Evolutionary conservation across 2,329 filamentous ascomycete species (phyloP), one percentile per base, ranked within the genome.

Genomic region (Leptographium procerum): DNA sequence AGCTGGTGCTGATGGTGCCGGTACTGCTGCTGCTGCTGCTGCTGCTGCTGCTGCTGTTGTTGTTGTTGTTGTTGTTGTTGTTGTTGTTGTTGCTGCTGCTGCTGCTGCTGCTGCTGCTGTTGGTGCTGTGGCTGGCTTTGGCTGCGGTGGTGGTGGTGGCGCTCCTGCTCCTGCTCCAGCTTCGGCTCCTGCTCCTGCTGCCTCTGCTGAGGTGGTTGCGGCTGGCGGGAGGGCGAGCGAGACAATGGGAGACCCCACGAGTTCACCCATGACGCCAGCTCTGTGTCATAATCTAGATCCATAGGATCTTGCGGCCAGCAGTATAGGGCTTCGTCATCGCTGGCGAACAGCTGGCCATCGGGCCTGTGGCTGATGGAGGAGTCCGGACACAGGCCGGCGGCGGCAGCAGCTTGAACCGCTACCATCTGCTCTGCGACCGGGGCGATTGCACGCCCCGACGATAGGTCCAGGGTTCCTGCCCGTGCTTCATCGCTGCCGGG

Each of bases 261-360:
- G 57, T 48, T 60, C 28, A 58, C 63, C 64, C 59, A 69, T 14
- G 55, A 64, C 52, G 57, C 62, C 57, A 52, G 60, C 57, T 67
- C 67, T 4, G 62, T 57, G 55, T 68, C 66, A 22, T 65, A 62
- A 57, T 69, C 67, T 14, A 68, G 55, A 22, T 69, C 67, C 67
- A 68, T 69, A 1, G 65, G 57, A 28, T 68, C 66, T 11, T 62
- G 61, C 8, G 56, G 16, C 62, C 61, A 64, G 58, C 52, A 60
- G 16, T 31, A 29, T 19, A 60, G 60, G 14, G 56, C 29, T 24
- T 62, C 58, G 52, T 56, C 52, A 57, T 43, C 22, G 57, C 14
- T 40, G 31, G 26, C 16, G 40, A 59, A 52, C 33, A 55, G 33
- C 29, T 36, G 22, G 13, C 36, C 19, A 19, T 43, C 36, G 36